These are phyloP conservation scores for Macadamia tetraphylla DNA, from an alignment of 164 flowering plant genomes.

Conservation along the genomic window DNA sequence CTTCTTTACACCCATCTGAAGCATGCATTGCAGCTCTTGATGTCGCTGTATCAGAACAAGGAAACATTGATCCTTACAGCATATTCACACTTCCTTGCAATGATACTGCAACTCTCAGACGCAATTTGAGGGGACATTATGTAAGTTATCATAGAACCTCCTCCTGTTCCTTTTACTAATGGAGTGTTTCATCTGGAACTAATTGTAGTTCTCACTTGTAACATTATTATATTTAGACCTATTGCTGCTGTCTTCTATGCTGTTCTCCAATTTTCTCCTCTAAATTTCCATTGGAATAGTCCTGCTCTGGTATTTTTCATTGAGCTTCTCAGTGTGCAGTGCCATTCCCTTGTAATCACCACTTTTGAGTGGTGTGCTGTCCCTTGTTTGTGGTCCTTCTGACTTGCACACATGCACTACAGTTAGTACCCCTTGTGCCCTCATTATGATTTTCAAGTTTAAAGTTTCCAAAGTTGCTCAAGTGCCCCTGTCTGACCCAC, in stretches of 20 bases:
- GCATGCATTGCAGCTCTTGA: constrained; percentile 57
- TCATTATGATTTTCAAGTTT: neutral
- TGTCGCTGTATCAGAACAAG: constrained; percentile 56
- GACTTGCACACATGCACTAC: neutral
- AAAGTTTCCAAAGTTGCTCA: neutral
- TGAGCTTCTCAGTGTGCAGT: neutral
- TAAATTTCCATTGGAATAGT: neutral
- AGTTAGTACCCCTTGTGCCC: neutral
- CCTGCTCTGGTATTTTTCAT: neutral
- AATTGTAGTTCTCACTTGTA: neutral
- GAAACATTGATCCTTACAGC: constrained; percentile 92
- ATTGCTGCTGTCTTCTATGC: neutral
- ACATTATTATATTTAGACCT: neutral
- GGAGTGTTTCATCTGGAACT: neutral
- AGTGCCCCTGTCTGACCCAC: neutral
- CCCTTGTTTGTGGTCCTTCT: neutral
- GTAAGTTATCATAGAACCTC: constrained; percentile 39
- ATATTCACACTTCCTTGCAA: constrained; percentile 84
- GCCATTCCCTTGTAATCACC: neutral
- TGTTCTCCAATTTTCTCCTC: too few relatives aligned
- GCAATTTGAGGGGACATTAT: constrained; percentile 63
- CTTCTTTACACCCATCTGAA: constrained; percentile 66
- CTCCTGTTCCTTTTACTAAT: neutral
- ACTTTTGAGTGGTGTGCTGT: neutral
- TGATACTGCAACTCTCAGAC: constrained; percentile 38